These are phyloP conservation scores for Colletotrichum cereale DNA, from an alignment of 2,329 filamentous ascomycete genomes.

Conservation along the genomic window DNA sequence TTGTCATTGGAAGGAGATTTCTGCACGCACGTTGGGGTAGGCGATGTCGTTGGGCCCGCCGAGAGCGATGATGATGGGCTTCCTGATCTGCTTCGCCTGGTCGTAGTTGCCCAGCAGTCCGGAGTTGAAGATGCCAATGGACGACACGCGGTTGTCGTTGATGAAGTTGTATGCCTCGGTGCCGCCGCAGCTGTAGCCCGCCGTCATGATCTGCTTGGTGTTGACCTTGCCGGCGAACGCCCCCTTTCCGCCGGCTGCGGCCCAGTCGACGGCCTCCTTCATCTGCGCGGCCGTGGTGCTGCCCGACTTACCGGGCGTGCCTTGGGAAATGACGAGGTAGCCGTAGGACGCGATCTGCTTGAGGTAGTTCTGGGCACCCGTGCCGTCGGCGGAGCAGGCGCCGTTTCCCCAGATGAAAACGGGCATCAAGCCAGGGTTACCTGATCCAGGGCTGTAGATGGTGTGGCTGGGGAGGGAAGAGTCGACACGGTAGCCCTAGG, in stretches of 20 bases:
- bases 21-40: conserved; percentile 20
- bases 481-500: not conserved
- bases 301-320: conserved; percentile 40
- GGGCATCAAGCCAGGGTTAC: conserved; percentile 36
- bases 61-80: conserved; percentile 42
- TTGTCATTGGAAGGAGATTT: not conserved
- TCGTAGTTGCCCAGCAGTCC: conserved; percentile 34
- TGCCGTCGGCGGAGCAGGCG: conserved; percentile 44
- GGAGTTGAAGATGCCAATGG: conserved; percentile 46
- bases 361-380: conserved; percentile 40
- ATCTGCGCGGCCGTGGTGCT: conserved; percentile 45
- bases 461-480: not conserved
- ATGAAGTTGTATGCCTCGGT: conserved; percentile 45
- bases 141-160: conserved; percentile 43
- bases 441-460: not conserved
- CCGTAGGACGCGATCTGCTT: conserved; percentile 46
- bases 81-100: conserved; percentile 32
- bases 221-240: conserved; percentile 42
- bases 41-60: conserved; percentile 42
- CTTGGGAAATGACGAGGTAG: conserved; percentile 45
- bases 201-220: conserved; percentile 44
- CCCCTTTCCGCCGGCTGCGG: conserved; percentile 23
- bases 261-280: conserved; percentile 43
- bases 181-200: conserved; percentile 49
- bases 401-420: conserved; percentile 49